Conservation (phyloP, 495 filamentous ascomycete species). For the Penicillium crystallinum region DNA sequence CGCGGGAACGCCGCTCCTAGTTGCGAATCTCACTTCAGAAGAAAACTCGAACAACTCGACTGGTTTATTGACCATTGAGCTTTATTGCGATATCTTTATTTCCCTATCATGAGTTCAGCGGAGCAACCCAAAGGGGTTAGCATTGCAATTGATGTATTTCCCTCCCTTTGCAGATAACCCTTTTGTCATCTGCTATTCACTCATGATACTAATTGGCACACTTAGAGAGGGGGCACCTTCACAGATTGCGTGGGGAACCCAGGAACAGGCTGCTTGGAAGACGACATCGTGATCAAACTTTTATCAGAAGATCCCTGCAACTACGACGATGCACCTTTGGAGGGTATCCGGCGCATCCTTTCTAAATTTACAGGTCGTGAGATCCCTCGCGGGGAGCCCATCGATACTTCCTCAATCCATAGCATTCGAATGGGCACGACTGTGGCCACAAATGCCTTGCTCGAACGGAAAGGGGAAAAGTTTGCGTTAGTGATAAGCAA, state of each 20-base stretch:
- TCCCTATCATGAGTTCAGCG: neutral
- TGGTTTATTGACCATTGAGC: neutral
- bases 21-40: neutral
- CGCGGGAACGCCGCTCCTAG: neutral
- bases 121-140: conserved; percentile 13
- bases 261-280: conserved; percentile 20
- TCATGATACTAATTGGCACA: neutral
- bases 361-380: conserved; percentile 64
- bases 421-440: conserved; percentile 83
- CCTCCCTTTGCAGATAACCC: too few relatives aligned
- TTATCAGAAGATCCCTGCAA: conserved; percentile 77
- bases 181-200: neutral
- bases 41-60: neutral
- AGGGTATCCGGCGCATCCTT: conserved; percentile 78
- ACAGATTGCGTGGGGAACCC: conserved; percentile 27
- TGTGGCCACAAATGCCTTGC: conserved; percentile 75
- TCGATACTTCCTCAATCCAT: conserved; percentile 73
- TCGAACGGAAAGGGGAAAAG: conserved; percentile 85
- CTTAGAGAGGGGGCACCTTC: conserved; percentile 23
- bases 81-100: neutral
- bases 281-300: conserved; percentile 67
- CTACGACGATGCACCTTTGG: conserved; percentile 75
- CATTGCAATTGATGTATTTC: conserved; percentile 25
- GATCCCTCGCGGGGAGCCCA: conserved; percentile 68
- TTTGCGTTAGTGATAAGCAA: conserved; percentile 81